Percentiles rank a stretch among this genome's conserved stretches.
These are phyloP conservation scores for Xerocomus amazonicus DNA, from an alignment of 1,284 basidiomycete genomes.

Conservation along the genomic window DNA sequence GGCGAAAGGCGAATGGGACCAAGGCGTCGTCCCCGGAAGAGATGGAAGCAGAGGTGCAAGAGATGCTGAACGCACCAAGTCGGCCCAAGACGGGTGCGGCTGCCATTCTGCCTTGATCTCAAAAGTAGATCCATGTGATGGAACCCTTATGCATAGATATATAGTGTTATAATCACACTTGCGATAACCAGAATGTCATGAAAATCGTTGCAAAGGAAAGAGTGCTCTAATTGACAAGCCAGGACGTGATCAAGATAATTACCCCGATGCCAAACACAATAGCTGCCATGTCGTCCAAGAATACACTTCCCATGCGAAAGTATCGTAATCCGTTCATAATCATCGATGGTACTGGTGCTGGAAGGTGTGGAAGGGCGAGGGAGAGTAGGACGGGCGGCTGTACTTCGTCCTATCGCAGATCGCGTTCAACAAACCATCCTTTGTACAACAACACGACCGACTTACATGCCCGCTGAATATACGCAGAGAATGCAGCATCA, in stretches of 20 bases:
- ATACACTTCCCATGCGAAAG: slow-evolving; percentile 56
- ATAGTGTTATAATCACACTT: neutral
- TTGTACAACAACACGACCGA: slow-evolving; percentile 13
- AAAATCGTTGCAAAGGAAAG: neutral
- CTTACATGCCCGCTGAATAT: slow-evolving; percentile 67
- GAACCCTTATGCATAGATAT: neutral
- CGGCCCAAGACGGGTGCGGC: slow-evolving; percentile 44
- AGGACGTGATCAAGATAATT: slow-evolving; percentile 52
- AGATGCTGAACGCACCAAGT: slow-evolving; percentile 26
- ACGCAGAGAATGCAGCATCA: slow-evolving; percentile 64
- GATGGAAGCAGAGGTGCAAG: slow-evolving; percentile 20
- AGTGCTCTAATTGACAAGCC: slow-evolving; percentile 34
- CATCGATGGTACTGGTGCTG: slow-evolving; percentile 56
- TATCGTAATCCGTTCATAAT: slow-evolving; percentile 63
- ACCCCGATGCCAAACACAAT: slow-evolving; percentile 65
- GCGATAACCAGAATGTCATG: neutral
- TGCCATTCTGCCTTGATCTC: slow-evolving; percentile 44
- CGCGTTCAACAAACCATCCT: slow-evolving; percentile 1
- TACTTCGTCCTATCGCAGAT: slow-evolving; percentile 48
- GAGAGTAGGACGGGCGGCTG: slow-evolving; percentile 57
- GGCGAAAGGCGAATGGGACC: neutral
- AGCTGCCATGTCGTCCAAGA: slow-evolving; percentile 66
- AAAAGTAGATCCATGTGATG: too few species aligned
- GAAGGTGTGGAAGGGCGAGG: slow-evolving; percentile 60
- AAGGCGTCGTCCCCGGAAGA: slow-evolving; percentile 8